Percentiles rank a stretch among this genome's conserved stretches.
Evolutionary conservation across 225 moss, liverwort and hornwort species (phyloP).

Genomic region (Physcomitrellopsis africana): DNA sequence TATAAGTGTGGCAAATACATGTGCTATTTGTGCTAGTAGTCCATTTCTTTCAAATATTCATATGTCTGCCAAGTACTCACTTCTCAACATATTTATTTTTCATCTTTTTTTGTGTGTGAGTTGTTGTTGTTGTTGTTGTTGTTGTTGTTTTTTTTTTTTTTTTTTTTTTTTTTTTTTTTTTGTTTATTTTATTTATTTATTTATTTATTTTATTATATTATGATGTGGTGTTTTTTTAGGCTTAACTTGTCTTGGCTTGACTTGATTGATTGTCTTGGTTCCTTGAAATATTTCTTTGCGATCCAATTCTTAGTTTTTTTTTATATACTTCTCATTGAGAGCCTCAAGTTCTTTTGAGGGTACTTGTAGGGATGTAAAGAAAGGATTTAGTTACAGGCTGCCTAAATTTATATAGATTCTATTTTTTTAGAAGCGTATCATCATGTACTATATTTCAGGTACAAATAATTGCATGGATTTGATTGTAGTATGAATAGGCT

Average conservation of each 20-base stretch:
- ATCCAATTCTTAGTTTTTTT: constrained; percentile 8
- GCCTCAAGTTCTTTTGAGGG: background rate
- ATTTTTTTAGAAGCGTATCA: background rate
- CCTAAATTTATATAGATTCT: constrained; percentile 6
- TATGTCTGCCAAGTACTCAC: too few relatives aligned
- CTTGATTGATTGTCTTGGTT: too few relatives aligned
- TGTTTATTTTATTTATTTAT: too few relatives aligned
- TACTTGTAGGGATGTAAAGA: constrained; percentile 2
- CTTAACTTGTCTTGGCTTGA: too few relatives aligned
- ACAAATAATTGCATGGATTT: constrained; percentile 27
- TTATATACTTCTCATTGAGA: constrained; percentile 15
- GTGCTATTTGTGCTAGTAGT: too few relatives aligned
- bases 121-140: background rate
- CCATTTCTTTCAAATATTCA: constrained; percentile 59
- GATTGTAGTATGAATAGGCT: constrained; percentile 58
- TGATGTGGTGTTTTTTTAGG: too few relatives aligned
- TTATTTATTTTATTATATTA: too few relatives aligned
- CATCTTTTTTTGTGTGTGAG: constrained; percentile 69
- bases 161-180: too few relatives aligned
- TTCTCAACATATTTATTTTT: too few relatives aligned
- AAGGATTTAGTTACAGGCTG: constrained; percentile 3
- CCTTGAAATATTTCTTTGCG: too few relatives aligned
- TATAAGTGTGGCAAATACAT: too few relatives aligned
- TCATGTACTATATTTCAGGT: constrained; percentile 17
- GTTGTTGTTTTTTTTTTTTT: too few relatives aligned